phyloP scores from a whole-genome alignment of 2,329 filamentous ascomycete species.

The Pseudogymnoascus sp. region DNA sequence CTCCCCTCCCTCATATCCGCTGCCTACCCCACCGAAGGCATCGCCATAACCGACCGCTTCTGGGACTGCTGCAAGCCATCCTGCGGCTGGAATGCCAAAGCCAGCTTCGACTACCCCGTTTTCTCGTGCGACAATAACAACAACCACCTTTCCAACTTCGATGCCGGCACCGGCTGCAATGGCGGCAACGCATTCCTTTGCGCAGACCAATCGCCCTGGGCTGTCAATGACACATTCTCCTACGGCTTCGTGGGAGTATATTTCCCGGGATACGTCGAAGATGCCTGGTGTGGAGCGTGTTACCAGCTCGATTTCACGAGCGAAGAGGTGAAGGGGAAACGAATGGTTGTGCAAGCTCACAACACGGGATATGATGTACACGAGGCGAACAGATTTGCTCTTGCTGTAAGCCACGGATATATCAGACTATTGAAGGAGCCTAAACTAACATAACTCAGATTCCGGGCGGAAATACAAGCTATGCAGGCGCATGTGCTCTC shows the following conservation, averaged over 20 bases:
- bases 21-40: neutral
- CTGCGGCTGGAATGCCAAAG: neutral
- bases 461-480: neutral
- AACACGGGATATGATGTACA: conserved; percentile 49
- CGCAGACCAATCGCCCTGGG: conserved; percentile 43
- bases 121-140: neutral
- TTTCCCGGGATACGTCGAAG: conserved; percentile 36
- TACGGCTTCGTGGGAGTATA: conserved; percentile 48
- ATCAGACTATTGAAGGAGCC: neutral
- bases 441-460: neutral
- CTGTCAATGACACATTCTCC: conserved; percentile 40
- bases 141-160: neutral
- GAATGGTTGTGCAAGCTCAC: conserved; percentile 51
- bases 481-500: neutral
- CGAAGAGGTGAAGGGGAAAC: conserved; percentile 45
- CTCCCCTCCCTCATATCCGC: neutral
- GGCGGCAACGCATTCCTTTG: conserved; percentile 46
- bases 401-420: conserved; percentile 31
- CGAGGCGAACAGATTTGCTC: conserved; percentile 44
- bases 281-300: conserved; percentile 45
- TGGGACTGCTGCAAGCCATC: neutral
- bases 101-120: neutral
- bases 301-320: conserved; percentile 54
- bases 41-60: neutral
- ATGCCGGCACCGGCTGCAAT: conserved; percentile 14